Evolutionary conservation across 805 yeast species (phyloP), one percentile per base, ranked within the genome.

Genomic region (Yarrowia bubula): DNA sequence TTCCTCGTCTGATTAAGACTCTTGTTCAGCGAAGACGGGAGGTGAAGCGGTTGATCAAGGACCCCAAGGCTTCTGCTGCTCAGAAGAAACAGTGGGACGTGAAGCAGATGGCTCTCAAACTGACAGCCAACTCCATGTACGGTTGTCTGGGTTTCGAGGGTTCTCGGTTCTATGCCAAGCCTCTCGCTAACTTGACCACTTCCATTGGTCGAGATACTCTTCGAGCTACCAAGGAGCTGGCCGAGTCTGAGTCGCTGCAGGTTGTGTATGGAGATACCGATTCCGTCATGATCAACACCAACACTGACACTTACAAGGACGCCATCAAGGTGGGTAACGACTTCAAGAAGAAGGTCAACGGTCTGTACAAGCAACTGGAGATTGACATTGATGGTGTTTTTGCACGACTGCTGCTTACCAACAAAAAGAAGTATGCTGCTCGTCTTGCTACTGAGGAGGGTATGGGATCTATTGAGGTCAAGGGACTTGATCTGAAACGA

Each of bases 91-190:
- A 93, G 73, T 91, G 88, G 80, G 98, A 95, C 75, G 92, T 92
- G 73, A 90, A 92, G 73, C 99, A 95, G 76, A 96, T 89, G 75
- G 98, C 99, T 0, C 83, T 95, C 74, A 95, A 95, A 75, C 81
- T 95, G 74, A 96, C 99, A 1, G 99, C 99, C 33, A 95, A 95
- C 77, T 95, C 99, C n/a, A 93, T 95, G 98, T 95, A 95, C 78
- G 99, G 99, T 73, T 95, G 98, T 83, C 82, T 95, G 71, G 99
- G 99, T 70, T 92, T 87, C 75, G 89, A 88, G 7, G 84, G 88
- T 71, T 91, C 98, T 22, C 83, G 99, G 72, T 95, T 95, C 75
- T 93, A 92, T 73, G 99, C 99, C 11, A 88, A 90, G 72, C 97
- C 98, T 0, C 80, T 95, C 70, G 99, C 99, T 5, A 90, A 90